Base-by-base conservation (phyloP, 208 protist species). In the Vickermania spadyakhi region DNA sequence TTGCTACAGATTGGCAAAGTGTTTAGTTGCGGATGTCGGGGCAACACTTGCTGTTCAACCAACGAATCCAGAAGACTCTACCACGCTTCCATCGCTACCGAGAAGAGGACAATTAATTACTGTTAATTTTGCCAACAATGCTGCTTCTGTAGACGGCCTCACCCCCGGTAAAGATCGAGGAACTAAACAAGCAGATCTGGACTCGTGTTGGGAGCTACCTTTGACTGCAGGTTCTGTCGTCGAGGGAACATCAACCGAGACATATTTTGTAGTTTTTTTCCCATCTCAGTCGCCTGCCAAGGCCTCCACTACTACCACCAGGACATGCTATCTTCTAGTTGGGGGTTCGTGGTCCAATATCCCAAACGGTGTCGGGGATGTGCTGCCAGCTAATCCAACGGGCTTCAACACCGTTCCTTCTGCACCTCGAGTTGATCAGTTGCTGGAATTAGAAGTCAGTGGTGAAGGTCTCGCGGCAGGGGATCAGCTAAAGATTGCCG, bases 401-500 rank as follows among this genome's bases (percentile, higher is more conserved):
- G 41, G 23, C 60, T 96, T 96, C 58, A 66, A 70, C 26, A 78
- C 79, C 7, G 58, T 60, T n/a, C 79, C 86, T 2, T 26, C 50
- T 11, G 57, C 72, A 1, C 68, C 82, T 2, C 65, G 79, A 27
- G 54, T 65, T 59, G 45, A 58, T 49, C 77, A 86, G 67, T 57
- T 81, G 51, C 89, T 86, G 58, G 58, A 62, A 41, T 64, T 96
- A 28, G 50, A 57, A 55, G 89, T 96, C 58, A 51, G 58, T 36
- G 89, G 89, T 22, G 67, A 42, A 5, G 74, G 73, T 29, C 65
- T 96, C 13, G 63, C 79, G 31, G 52, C 36, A 14, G 51, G 59
- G 21, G 89, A 96, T 62, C 29, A 52, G 27, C 77, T 81, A 25
- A 96, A 96, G 62, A 79, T 96, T 60, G 88, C 93, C 64, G 14